A percentile compares a stretch with the other conserved stretches of the same genome.
phyloP scores from a whole-genome alignment of 1,139 yeast genomes.

The Diutina siamensis region DNA sequence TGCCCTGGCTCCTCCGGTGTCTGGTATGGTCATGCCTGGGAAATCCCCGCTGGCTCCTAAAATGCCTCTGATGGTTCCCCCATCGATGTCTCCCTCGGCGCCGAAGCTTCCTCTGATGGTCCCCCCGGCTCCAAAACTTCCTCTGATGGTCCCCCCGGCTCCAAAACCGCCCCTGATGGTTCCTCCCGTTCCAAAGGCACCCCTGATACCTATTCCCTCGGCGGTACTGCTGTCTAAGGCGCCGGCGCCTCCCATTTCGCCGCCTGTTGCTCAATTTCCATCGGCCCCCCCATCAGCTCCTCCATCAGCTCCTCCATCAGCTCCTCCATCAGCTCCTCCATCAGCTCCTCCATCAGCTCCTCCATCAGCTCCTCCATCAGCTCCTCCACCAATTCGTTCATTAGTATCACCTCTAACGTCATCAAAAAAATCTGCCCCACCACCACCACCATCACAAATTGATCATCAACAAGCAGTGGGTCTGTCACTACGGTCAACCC shows the following conservation, averaged over 20 bases:
- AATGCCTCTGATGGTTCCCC: conserved; percentile 8
- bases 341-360: conserved; percentile 9
- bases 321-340: conserved; percentile 7
- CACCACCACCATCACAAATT: conserved; percentile 27
- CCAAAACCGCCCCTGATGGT: conserved; percentile 7
- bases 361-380: conserved; percentile 10
- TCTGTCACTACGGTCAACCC: conserved; percentile 38
- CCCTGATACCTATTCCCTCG: neutral
- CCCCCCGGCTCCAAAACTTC: neutral
- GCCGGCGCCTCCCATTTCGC: neutral
- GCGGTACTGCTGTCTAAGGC: neutral
- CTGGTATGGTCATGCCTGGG: neutral
- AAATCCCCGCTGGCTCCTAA: conserved; percentile 10
- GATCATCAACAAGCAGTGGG: conserved; percentile 40
- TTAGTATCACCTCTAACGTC: neutral
- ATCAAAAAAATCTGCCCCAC: conserved; percentile 20
- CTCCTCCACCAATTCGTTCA: conserved; percentile 10
- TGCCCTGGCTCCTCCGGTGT: conserved; percentile 7
- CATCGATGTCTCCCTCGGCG: conserved; percentile 7
- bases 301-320: conserved; percentile 5
- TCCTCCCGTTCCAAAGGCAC: neutral
- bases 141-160: conserved; percentile 7
- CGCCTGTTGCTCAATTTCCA: neutral
- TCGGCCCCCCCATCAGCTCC: neutral
- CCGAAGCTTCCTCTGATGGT: neutral